Percentiles rank a stretch among this genome's conserved stretches.
These are phyloP conservation scores for Hymenoscyphus salicellus DNA, from an alignment of 2,329 filamentous ascomycete species.

Conservation along the genomic window DNA sequence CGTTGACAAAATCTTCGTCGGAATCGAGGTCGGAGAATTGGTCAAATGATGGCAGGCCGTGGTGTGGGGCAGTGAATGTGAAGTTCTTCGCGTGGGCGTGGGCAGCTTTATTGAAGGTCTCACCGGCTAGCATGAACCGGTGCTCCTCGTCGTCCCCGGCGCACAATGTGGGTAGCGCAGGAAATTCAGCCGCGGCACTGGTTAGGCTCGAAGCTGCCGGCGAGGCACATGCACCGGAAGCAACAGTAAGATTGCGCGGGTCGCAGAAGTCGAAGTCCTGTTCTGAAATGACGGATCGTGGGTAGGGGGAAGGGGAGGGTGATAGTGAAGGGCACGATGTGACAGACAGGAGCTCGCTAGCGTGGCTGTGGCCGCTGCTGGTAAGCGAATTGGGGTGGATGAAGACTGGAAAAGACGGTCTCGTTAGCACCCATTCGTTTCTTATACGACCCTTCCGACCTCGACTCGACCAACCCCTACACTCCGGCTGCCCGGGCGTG, in stretches of 20 bases:
- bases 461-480: background rate
- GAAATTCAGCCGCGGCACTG: conserved; percentile 55
- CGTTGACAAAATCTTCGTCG: conserved; percentile 79
- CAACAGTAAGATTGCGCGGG: conserved; percentile 81
- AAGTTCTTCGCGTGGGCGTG: conserved; percentile 47
- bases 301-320: conserved; percentile 78
- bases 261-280: conserved; percentile 82
- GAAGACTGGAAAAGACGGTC: conserved; percentile 48
- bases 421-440: background rate
- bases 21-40: conserved; percentile 87
- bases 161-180: conserved; percentile 59
- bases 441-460: background rate
- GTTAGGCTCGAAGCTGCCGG: conserved; percentile 39
- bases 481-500: background rate
- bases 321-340: conserved; percentile 79
- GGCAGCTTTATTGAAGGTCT: conserved; percentile 49
- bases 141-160: conserved; percentile 63
- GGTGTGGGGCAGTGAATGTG: conserved; percentile 49
- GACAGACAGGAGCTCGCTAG: conserved; percentile 69
- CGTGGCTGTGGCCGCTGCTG: conserved; percentile 41
- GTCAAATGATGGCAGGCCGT: conserved; percentile 72
- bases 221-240: conserved; percentile 45
- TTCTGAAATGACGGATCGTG: conserved; percentile 65
- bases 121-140: conserved; percentile 44
- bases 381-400: conserved; percentile 65